A percentile compares a stretch with the other conserved stretches of the same genome.
These are phyloP conservation scores for Rasamsonia emersonii DNA, from an alignment of 2,329 filamentous ascomycete species.

Conservation along the genomic window DNA sequence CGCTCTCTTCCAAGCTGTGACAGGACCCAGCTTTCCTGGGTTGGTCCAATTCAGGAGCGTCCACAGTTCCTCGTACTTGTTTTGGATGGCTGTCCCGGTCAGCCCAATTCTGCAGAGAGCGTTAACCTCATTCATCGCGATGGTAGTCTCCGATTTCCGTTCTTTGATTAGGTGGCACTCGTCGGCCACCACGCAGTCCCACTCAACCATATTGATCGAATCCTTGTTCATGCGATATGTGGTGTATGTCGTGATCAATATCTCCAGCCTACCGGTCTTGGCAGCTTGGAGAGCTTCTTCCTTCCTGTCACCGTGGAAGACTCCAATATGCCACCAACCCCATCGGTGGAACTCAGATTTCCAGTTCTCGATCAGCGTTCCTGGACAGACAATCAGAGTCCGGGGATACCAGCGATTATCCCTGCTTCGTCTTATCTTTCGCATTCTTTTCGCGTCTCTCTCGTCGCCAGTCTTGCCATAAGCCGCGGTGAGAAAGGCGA, in stretches of 20 bases:
- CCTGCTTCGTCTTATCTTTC: constrained; percentile 62
- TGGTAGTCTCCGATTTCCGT: constrained; percentile 63
- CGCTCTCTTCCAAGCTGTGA: constrained; percentile 66
- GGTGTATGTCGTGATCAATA: constrained; percentile 89
- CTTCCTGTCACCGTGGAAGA: constrained; percentile 67
- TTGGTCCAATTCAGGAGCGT: constrained; percentile 94
- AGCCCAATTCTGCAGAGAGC: constrained; percentile 85
- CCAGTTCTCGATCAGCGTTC: constrained; percentile 86
- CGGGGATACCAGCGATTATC: constrained; percentile 67
- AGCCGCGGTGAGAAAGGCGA: constrained; percentile 79
- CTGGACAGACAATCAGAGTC: constrained; percentile 79
- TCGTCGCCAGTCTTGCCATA: constrained; percentile 93
- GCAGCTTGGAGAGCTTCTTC: constrained; percentile 66
- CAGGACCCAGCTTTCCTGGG: constrained; percentile 60
- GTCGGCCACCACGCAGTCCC: constrained; percentile 92
- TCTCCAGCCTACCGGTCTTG: constrained; percentile 66
- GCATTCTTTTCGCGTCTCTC: constrained; percentile 75
- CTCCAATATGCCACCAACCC: constrained; percentile 91
- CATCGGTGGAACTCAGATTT: constrained; percentile 74
- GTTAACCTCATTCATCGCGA: constrained; percentile 84
- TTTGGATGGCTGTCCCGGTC: constrained; percentile 94
- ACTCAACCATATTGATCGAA: constrained; percentile 73
- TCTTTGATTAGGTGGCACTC: constrained; percentile 91
- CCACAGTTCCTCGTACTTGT: constrained; percentile 96
- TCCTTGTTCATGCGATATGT: constrained; percentile 73